These are phyloP conservation scores for Pseudonitzschia delicatissima DNA, from an alignment of 108 stramenopile species.

Conservation along the genomic window DNA sequence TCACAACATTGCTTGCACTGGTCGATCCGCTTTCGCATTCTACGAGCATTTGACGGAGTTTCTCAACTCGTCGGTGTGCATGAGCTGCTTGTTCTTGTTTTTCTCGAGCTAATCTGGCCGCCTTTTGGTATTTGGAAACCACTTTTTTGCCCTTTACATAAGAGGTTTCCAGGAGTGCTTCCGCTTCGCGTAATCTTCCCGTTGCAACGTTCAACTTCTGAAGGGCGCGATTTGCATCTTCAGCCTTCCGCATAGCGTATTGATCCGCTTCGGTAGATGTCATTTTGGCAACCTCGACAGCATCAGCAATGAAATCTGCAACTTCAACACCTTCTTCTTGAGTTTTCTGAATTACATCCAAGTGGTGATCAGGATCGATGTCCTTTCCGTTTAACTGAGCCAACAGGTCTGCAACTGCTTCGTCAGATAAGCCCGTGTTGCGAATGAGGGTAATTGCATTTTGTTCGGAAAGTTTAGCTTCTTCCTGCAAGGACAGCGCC, in stretches of 20 bases:
- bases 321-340: constrained; percentile 62
- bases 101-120: constrained; percentile 51
- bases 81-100: constrained; percentile 67
- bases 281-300: constrained; percentile 48
- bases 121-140: constrained; percentile 51
- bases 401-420: constrained; percentile 17
- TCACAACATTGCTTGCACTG: constrained; percentile 69
- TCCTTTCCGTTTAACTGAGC: constrained; percentile 15
- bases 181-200: constrained; percentile 48
- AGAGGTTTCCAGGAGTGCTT: constrained; percentile 41
- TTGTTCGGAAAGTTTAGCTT: constrained; percentile 41
- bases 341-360: background rate
- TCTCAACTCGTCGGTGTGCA: constrained; percentile 46
- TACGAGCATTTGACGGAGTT: constrained; percentile 48
- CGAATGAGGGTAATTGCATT: constrained; percentile 28
- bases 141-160: constrained; percentile 37
- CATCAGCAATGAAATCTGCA: constrained; percentile 57
- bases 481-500: constrained; percentile 34
- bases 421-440: constrained; percentile 29
- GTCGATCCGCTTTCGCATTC: constrained; percentile 47
- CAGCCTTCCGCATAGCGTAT: constrained; percentile 53
- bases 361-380: constrained; percentile 21
- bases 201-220: constrained; percentile 47
- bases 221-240: constrained; percentile 48
- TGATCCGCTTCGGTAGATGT: constrained; percentile 42